Percentiles rank a stretch among this genome's conserved stretches.
Evolutionary conservation across 805 yeast species (phyloP).

Genomic region (Grigorovia transvaalensis): DNA sequence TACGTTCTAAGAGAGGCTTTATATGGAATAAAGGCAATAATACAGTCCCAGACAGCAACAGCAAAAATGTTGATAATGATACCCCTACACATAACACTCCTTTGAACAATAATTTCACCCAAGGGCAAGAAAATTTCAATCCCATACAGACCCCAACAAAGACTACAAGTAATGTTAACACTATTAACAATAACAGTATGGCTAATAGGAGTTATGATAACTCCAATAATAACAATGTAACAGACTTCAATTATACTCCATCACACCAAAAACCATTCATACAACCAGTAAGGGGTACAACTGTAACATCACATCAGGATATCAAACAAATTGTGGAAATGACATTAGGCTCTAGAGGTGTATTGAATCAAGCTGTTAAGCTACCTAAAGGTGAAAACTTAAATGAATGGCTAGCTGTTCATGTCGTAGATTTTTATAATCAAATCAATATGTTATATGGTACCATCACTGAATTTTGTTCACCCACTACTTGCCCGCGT

Average conservation of each 20-base stretch:
- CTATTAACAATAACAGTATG: not conserved
- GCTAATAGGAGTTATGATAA: not conserved
- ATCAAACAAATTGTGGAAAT: slow-evolving; percentile 87
- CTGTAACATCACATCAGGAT: slow-evolving; percentile 52
- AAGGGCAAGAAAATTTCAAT: not conserved
- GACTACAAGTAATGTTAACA: not conserved
- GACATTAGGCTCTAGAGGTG: slow-evolving; percentile 86
- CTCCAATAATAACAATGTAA: slow-evolving; percentile 10
- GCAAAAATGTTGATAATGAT: not conserved
- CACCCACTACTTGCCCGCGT: slow-evolving; percentile 87
- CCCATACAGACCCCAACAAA: not conserved
- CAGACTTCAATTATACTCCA: slow-evolving; percentile 30
- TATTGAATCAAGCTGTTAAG: slow-evolving; percentile 84
- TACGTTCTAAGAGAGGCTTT: slow-evolving; percentile 38
- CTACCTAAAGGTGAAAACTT: slow-evolving; percentile 86
- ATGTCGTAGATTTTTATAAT: slow-evolving; percentile 93
- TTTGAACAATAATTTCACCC: not conserved
- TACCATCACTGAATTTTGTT: slow-evolving; percentile 90
- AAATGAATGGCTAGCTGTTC: slow-evolving; percentile 94
- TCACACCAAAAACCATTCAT: slow-evolving; percentile 29
- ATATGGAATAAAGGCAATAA: slow-evolving; percentile 26
- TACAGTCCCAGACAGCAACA: not conserved
- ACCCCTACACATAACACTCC: slow-evolving; percentile 1
- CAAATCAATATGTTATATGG: slow-evolving; percentile 96
- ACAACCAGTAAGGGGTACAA: slow-evolving; percentile 26